phyloP scores from a whole-genome alignment of 2,329 filamentous ascomycete genomes.

The Madurella mycetomatis region DNA sequence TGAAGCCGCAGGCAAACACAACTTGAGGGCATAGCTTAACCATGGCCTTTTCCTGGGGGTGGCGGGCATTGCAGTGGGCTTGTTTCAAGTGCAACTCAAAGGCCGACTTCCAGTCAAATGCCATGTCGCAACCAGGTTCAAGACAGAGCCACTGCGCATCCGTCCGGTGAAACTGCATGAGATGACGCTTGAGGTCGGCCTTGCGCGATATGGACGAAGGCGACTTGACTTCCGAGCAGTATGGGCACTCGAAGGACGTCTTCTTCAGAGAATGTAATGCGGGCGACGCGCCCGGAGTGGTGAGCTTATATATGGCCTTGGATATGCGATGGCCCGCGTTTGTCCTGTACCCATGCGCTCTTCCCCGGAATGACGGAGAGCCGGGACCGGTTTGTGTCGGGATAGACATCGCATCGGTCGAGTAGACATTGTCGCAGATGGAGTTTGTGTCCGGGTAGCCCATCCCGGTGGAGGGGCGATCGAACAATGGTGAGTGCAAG shows the following conservation, averaged over 20 bases:
- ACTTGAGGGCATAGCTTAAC: conserved; percentile 43
- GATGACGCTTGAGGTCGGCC: conserved; percentile 46
- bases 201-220: conserved; percentile 40
- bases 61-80: conserved; percentile 38
- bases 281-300: too few species aligned
- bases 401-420: too few species aligned
- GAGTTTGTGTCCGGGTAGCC: neutral
- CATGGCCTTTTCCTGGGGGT: conserved; percentile 36
- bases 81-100: conserved; percentile 46
- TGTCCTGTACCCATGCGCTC: neutral
- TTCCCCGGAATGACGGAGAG: neutral
- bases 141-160: conserved; percentile 45
- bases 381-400: neutral
- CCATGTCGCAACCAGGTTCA: conserved; percentile 40
- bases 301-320: too few species aligned
- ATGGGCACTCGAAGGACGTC: conserved; percentile 31
- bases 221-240: conserved; percentile 41
- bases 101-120: conserved; percentile 46
- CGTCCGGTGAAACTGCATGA: conserved; percentile 45
- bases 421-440: neutral
- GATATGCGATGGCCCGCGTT: too few species aligned
- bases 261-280: neutral
- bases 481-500: neutral
- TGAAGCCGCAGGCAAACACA: conserved; percentile 47
- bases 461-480: neutral